Evolutionary conservation across 2,329 filamentous ascomycete species (phyloP), one percentile per base, ranked within the genome.

Genomic region (Tolypocladium nubicola): DNA sequence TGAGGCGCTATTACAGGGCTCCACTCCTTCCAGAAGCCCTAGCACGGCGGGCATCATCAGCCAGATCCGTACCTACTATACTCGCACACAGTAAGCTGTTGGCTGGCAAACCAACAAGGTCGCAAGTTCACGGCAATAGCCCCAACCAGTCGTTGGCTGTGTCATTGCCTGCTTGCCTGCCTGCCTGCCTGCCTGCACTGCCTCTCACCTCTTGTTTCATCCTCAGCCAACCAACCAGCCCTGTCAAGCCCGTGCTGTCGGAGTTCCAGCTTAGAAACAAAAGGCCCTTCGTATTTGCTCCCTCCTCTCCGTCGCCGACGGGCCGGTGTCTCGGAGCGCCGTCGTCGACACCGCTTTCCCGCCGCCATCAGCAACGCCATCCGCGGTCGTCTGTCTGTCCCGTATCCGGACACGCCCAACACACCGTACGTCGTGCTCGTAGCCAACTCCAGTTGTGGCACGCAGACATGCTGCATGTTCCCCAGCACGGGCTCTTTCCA

Each of bases 1-100:
- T 52, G 49, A 35, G 19, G 47, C 49, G 30, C 49, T 52, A 35
- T 14, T 33, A 8, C 47, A 2, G n/a, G 33, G 45, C 54, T 50
- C 54, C 54, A 49, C 54, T 56, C 45, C 33, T 56, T 56, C 45
- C 43, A 56, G 54, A 52, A 56, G 30, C 23, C 13, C 33, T 26
- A 35, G 35, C 5, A 53, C 37, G 35, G 30, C 30, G 9, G 16
- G 4, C 30, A 33, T 13, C 47, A n/a, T 50, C 47, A 13, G 45
- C 9, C 23, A 38, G n/a, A 26, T 53, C 21, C 35, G 16, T 53
- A 21, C n/a, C n/a, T n/a, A n/a, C n/a, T n/a, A n/a, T n/a, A n/a
- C n/a, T n/a, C n/a, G n/a, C n/a, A n/a, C n/a, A n/a, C n/a, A n/a
- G n/a, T n/a, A 26, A 26, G n/a, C 26, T 21, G 47, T 35, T 50